Percentiles rank a stretch among this genome's conserved stretches.
Conservation (phyloP, 2,329 filamentous ascomycete species). For the Cercospora janseana region DNA sequence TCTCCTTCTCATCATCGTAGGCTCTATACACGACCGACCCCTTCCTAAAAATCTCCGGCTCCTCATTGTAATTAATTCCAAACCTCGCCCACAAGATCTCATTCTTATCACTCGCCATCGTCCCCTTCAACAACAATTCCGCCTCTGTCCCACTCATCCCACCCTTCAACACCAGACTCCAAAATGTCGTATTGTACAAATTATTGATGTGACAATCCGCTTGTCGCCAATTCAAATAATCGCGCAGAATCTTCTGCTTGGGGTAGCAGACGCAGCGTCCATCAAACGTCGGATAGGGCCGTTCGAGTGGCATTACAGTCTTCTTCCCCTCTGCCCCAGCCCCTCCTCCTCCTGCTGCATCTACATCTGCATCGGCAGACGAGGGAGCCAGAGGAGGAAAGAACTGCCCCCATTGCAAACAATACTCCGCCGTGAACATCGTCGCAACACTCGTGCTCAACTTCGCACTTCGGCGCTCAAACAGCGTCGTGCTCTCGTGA, state of each 20-base stretch:
- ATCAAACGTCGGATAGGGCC: slow-evolving; percentile 85
- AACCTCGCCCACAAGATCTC: slow-evolving; percentile 90
- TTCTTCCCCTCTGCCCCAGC: neutral
- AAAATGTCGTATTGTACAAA: slow-evolving; percentile 96
- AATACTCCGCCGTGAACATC: slow-evolving; percentile 89
- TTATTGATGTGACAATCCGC: slow-evolving; percentile 99
- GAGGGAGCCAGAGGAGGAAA: too few relatives aligned
- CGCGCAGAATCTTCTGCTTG: slow-evolving; percentile 73
- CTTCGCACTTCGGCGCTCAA: slow-evolving; percentile 85
- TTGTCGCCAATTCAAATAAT: slow-evolving; percentile 97
- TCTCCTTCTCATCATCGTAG: slow-evolving; percentile 37
- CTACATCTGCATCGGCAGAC: too few relatives aligned
- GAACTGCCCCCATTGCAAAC: slow-evolving; percentile 72
- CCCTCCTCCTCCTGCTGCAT: slow-evolving; percentile 42
- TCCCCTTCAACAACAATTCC: slow-evolving; percentile 77
- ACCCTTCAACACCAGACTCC: slow-evolving; percentile 77
- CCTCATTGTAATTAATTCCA: slow-evolving; percentile 96
- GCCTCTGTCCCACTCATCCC: slow-evolving; percentile 74
- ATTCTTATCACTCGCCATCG: slow-evolving; percentile 83
- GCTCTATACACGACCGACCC: slow-evolving; percentile 80
- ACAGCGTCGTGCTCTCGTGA: slow-evolving; percentile 69
- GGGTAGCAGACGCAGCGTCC: slow-evolving; percentile 90
- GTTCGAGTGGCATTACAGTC: slow-evolving; percentile 55
- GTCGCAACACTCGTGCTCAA: slow-evolving; percentile 87
- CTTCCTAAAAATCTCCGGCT: slow-evolving; percentile 87